Conservation (phyloP, 495 filamentous ascomycete species). For the Neohortaea acidophila region DNA sequence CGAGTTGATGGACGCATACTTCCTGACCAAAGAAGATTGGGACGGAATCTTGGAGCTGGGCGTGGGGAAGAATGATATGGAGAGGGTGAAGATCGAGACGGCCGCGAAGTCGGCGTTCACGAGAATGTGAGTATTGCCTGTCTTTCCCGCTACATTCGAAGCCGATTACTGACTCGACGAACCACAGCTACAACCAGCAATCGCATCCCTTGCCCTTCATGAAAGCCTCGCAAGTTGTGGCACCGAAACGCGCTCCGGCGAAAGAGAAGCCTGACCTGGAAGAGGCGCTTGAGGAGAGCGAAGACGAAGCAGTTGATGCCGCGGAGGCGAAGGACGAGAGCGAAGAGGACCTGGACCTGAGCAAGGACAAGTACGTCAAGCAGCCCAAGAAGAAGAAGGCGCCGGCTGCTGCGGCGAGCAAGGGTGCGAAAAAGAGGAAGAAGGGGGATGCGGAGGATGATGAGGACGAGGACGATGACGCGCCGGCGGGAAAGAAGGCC, state of each 20-base stretch:
- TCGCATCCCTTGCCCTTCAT: constrained; percentile 84
- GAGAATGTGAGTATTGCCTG: constrained; percentile 41
- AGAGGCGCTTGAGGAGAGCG: constrained; percentile 86
- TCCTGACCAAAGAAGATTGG: constrained; percentile 87
- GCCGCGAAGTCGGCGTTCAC: constrained; percentile 84
- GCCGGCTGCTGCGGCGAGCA: constrained; percentile 24
- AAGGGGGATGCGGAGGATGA: constrained; percentile 29
- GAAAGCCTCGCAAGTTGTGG: constrained; percentile 65
- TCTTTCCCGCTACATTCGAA: not conserved
- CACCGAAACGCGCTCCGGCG: constrained; percentile 46
- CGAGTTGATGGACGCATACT: constrained; percentile 92
- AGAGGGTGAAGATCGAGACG: constrained; percentile 56
- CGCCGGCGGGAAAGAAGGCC: constrained; percentile 6
- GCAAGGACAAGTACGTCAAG: constrained; percentile 94
- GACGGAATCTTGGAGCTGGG: constrained; percentile 86
- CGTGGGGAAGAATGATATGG: constrained; percentile 65
- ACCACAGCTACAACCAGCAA: not conserved
- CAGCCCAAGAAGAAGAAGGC: constrained; percentile 42
- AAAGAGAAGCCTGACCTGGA: constrained; percentile 87
- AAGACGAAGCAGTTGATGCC: constrained; percentile 49
- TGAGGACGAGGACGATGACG: constrained; percentile 17
- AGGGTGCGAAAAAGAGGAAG: constrained; percentile 42
- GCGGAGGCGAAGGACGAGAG: constrained; percentile 45
- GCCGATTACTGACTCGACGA: not conserved
- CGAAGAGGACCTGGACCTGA: constrained; percentile 50